phyloP scores from a whole-genome alignment of 192 early-diverging fungal species.

The Podila verticillata region DNA sequence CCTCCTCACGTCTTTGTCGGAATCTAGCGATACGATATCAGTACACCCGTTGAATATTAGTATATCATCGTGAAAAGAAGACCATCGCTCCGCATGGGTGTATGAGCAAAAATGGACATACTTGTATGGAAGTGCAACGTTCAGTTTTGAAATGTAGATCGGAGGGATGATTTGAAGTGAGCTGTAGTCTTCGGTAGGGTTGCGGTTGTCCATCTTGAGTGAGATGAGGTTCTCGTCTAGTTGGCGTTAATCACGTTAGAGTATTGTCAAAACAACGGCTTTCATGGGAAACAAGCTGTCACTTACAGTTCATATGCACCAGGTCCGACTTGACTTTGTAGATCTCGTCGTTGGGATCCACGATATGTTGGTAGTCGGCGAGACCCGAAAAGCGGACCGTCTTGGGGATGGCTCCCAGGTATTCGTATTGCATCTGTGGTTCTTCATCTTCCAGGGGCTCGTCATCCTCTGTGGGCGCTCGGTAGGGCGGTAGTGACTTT shows the following conservation, averaged over 20 bases:
- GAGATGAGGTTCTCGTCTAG: constrained; percentile 41
- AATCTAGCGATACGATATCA: no score
- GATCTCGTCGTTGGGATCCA: constrained; percentile 37
- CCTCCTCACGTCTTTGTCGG: background rate
- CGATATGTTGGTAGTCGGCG: constrained; percentile 40
- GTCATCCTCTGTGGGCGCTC: constrained; percentile 36
- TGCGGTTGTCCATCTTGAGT: constrained; percentile 33
- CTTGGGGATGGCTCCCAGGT: constrained; percentile 26
- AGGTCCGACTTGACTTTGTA: constrained; percentile 33
- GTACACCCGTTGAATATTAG: no score
- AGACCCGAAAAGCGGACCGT: constrained; percentile 35
- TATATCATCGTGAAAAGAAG: background rate
- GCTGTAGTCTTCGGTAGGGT: constrained; percentile 18
- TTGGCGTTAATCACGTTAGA: background rate
- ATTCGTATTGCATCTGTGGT: constrained; percentile 21
- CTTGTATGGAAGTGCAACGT: constrained; percentile 19
- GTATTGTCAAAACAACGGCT: no score
- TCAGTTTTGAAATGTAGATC: constrained; percentile 17
- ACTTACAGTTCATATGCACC: constrained; percentile 32
- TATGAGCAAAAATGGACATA: constrained; percentile 14
- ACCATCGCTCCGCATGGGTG: background rate
- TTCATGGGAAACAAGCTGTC: background rate
- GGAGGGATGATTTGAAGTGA: constrained; percentile 32
- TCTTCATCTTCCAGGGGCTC: constrained; percentile 31
- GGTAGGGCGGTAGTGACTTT: constrained; percentile 14